Base-by-base conservation (phyloP, 192 early-diverging fungal species). In the Rhizophlyctis rosea region DNA sequence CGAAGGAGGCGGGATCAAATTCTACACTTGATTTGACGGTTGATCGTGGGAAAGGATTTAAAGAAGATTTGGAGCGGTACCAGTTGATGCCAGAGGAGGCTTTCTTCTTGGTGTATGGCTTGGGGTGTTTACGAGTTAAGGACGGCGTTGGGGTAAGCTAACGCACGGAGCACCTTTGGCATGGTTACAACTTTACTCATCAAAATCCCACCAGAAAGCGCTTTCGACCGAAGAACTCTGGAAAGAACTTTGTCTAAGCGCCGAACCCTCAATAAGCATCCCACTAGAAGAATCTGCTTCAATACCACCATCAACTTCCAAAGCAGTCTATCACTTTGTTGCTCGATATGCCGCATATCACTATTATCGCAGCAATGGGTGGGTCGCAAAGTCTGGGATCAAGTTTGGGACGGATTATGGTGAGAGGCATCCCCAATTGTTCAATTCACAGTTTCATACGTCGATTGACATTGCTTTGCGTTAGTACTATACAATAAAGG, bases 321-420 rank as follows among this genome's bases (percentile, higher is more conserved):
- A 66, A 44, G 32, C 24, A 67, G 24, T 16, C 44, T 49, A 32
- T 57, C 62, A 70, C 2, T 91, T 92, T 68, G 75, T 74, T 11
- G 65, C 85, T 1, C 69, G 74, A 31, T 93, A 94, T 69, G 86
- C 84, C 1, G 91, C 81, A 0, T 96, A 93, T 69, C 90, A 89
- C 57, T 82, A 91, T 69, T 96, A 89, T 66, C 77, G 90, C 5
- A 83, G 85, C 30, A 77, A 76, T 13, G 90, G 90, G 1, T 96
- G 93, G 93, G 83, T 91, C 7, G 90, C 90, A 2, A 83, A 83
- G 67, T 77, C 82, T 59, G 93, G 93, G 1, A 57, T 90, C 34
- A 96, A 96, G 68, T 96, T 90, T 70, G 91, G 90, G 4, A 72
- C 87, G 1, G 88, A 94, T 64, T 93, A 84, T 66, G 71, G 83